Base-by-base conservation (phyloP, 139 green algal genomes). In the Gonium pectorale region DNA sequence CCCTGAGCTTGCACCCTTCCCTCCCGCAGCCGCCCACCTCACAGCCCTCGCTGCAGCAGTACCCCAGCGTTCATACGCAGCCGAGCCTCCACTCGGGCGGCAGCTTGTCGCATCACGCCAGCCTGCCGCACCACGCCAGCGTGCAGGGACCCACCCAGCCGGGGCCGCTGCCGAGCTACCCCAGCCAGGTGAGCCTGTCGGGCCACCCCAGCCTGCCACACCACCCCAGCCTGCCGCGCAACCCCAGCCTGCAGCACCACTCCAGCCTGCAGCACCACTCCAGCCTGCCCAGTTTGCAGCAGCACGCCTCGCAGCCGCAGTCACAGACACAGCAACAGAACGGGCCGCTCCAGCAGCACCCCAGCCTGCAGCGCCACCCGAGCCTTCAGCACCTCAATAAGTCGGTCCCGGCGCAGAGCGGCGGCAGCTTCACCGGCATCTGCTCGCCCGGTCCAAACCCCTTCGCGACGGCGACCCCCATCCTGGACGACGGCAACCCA, bases 1-100 rank as follows among this genome's bases (percentile, higher is more conserved):
- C 46, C 37, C 41, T 88, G 33, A 49, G 13, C 15, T 35, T 64
- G 38, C 67, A 86, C 43, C 73, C 86, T 40, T 73, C 73, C 35
- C 46, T 73, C 71, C 64, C 64, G 63, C 74, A 82, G 54, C 74
- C 74, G 60, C 59, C 74, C 0, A 40, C 59, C 19, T 13, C 44
- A 38, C 73, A 75, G 41, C 27, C n/a, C 19, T 27, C 38, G 31
- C 46, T 51, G 44, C 70, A 51, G 72, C 35, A 37, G 22, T 17
- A 59, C 40, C 31, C 75, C 41, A 62, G 75, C 75, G 33, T 71
- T 13, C 74, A 71, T 0, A 31, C 6, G 8, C 31, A 66, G n/a
- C n/a, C n/a, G n/a, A n/a, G n/a, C n/a, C n/a, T n/a, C n/a, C n/a
- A n/a, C n/a, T n/a, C n/a, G n/a, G n/a, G n/a, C 9, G 1, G 22